These are phyloP conservation scores for Aspergillus sp. DNA, from an alignment of 2,329 filamentous ascomycete genomes.

Conservation along the genomic window DNA sequence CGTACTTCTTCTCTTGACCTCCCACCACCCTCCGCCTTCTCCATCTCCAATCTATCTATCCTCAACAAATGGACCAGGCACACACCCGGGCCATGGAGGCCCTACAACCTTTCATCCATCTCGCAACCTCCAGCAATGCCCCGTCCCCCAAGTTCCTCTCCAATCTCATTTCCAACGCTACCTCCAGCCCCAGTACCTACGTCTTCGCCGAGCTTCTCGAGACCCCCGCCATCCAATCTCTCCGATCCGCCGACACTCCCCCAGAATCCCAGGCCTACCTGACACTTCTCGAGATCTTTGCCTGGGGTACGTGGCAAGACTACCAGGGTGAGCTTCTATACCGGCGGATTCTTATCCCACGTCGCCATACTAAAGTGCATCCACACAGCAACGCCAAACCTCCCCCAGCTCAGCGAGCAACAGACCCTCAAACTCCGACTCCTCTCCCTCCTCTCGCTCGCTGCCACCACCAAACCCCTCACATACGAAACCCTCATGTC, in stretches of 20 bases:
- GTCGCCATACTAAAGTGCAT: background rate
- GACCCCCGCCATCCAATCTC: slow-evolving; percentile 72
- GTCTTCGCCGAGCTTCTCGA: slow-evolving; percentile 93
- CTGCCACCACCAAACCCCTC: slow-evolving; percentile 65
- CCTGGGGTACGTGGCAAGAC: slow-evolving; percentile 81
- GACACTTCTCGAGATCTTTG: slow-evolving; percentile 80
- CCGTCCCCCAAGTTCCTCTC: slow-evolving; percentile 76
- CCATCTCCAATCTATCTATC: background rate
- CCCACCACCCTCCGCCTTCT: slow-evolving; percentile 13
- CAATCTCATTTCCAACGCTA: slow-evolving; percentile 83
- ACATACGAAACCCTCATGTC: slow-evolving; percentile 69
- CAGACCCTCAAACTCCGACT: slow-evolving; percentile 87
- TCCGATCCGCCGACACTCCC: slow-evolving; percentile 55
- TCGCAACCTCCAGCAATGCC: slow-evolving; percentile 74
- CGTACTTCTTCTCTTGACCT: background rate
- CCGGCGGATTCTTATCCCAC: background rate
- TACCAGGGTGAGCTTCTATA: slow-evolving; percentile 58
- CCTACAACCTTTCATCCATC: slow-evolving; percentile 80
- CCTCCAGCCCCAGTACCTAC: slow-evolving; percentile 84
- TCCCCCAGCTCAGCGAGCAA: slow-evolving; percentile 69
- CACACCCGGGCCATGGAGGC: slow-evolving; percentile 57
- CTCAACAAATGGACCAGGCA: slow-evolving; percentile 43
- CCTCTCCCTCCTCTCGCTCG: slow-evolving; percentile 81
- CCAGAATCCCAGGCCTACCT: slow-evolving; percentile 64
- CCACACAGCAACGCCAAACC: slow-evolving; percentile 45